Evolutionary conservation across 2,329 filamentous ascomycete species (phyloP), one percentile per base, ranked within the genome.

Genomic region (Ramichloridium luteum): DNA sequence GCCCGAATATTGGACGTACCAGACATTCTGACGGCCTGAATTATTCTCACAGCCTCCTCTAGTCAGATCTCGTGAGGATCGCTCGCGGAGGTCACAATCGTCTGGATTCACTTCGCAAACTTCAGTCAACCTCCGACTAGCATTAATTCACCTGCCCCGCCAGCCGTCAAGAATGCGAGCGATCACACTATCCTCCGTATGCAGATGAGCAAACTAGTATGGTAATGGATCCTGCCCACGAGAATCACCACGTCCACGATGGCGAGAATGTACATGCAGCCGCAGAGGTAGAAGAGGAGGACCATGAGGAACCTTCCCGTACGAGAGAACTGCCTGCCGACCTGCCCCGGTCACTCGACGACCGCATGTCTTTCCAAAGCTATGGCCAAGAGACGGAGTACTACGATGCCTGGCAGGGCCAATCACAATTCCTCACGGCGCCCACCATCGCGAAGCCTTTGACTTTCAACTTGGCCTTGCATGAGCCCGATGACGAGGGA

Each of bases 321-420:
- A n/a, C 59, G 20, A 55, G 61, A 36, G 55, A 60, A 39, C 72
- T 96, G 30, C 90, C 90, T 25, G 63, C 72, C 45, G 90, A 98
- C 59, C 72, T 98, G 20, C 90, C 90, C 8, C 90, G 73, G 45
- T 93, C 86, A 9, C 72, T 98, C 34, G 80, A 98, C 57, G 90
- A 98, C 62, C 75, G 90, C 38, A 73, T 77, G 46, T 68, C 68
- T 49, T 70, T 80, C 18, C 71, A 76, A 3, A 67, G 57, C 28
- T 74, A 77, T 40, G 71, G 77, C 41, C 70, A 80, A 34, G 90
- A 96, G 65, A 93, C 86, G 25, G 90, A 96, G 65, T 84, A 94
- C 64, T 98, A 96, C 57, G 90, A 98, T 70, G 90, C 84, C 46
- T 98, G 90, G 90, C 85, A 96, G 77, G 88, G 88, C 44, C 84